Percentiles rank a stretch among this genome's conserved stretches.
These are phyloP conservation scores for Xerocomus potaroensis DNA, from an alignment of 768 basidiomycete genomes.

Conservation along the genomic window DNA sequence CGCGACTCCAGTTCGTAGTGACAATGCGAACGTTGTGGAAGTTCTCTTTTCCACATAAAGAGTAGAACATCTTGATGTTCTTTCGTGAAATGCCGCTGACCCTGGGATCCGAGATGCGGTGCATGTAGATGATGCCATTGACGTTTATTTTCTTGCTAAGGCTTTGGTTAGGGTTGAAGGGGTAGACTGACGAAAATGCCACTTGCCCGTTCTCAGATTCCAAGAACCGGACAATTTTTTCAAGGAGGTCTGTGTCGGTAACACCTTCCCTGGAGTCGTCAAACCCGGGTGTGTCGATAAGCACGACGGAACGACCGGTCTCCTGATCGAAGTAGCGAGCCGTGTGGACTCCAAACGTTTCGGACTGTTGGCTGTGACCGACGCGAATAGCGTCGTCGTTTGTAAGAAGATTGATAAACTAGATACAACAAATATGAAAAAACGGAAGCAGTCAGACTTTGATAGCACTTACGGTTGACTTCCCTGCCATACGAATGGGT, in stretches of 20 bases:
- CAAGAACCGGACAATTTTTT: slow-evolving; percentile 9
- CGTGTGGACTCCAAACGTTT: slow-evolving; percentile 1
- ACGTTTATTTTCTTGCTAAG: not conserved
- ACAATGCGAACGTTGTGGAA: slow-evolving; percentile 41
- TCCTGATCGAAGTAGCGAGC: not conserved
- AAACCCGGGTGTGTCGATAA: slow-evolving; percentile 17
- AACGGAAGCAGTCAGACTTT: not conserved
- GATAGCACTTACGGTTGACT: slow-evolving; percentile 5
- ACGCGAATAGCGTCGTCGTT: slow-evolving; percentile 1
- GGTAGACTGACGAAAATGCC: slow-evolving; percentile 43
- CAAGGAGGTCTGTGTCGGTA: slow-evolving; percentile 21
- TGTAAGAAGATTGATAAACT: slow-evolving; percentile 9
- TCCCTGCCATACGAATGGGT: not conserved
- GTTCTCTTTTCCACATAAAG: slow-evolving; percentile 42
- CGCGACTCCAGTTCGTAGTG: slow-evolving; percentile 45
- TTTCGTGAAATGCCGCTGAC: slow-evolving; percentile 39
- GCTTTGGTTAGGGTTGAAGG: slow-evolving; percentile 18
- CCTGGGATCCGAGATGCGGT: slow-evolving; percentile 42
- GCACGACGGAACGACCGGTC: slow-evolving; percentile 1
- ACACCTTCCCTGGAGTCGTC: slow-evolving; percentile 9
- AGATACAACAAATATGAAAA: not conserved
- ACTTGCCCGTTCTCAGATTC: not conserved
- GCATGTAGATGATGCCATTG: slow-evolving; percentile 40
- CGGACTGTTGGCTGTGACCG: slow-evolving; percentile 6
- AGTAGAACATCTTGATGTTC: slow-evolving; percentile 41